phyloP scores from a whole-genome alignment of 805 yeast genomes.

The Lipomyces sp. region DNA sequence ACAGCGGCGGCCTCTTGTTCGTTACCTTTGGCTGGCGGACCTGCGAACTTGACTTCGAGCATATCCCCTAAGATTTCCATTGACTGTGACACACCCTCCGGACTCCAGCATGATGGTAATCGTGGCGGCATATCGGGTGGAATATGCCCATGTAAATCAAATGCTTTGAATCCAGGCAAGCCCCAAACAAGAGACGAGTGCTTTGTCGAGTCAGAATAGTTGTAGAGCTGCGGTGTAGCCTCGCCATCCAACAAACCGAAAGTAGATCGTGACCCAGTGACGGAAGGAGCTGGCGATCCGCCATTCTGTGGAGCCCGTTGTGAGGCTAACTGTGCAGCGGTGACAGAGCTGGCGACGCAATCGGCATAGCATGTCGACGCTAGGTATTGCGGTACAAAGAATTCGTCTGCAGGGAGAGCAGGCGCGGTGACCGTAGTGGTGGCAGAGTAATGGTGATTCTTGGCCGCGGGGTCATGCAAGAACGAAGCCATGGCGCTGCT shows the following conservation, averaged over 20 bases:
- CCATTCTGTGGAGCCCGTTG: slow-evolving; percentile 19
- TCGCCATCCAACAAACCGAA: slow-evolving; percentile 10
- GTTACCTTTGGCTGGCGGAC: slow-evolving; percentile 20
- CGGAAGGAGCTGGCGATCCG: slow-evolving; percentile 3
- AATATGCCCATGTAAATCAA: background rate
- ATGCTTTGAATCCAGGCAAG: background rate
- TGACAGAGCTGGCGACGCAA: slow-evolving; percentile 7
- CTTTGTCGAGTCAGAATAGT: slow-evolving; percentile 2
- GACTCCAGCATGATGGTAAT: slow-evolving; percentile 32
- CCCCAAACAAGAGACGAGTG: background rate
- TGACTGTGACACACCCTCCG: slow-evolving; percentile 18
- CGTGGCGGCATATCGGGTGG: slow-evolving; percentile 4
- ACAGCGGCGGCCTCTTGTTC: slow-evolving; percentile 37
- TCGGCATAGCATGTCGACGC: slow-evolving; percentile 20
- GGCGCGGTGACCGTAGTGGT: background rate
- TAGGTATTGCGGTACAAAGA: slow-evolving; percentile 16
- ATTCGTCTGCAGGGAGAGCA: background rate
- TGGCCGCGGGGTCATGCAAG: slow-evolving; percentile 2
- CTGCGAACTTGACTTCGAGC: slow-evolving; percentile 29
- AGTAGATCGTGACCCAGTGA: slow-evolving; percentile 8
- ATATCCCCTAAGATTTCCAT: slow-evolving; percentile 27
- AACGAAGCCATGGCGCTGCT: slow-evolving; percentile 3
- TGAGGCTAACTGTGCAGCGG: slow-evolving; percentile 4
- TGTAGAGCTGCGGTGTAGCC: slow-evolving; percentile 4
- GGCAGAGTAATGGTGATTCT: background rate